These are phyloP conservation scores for Talaromyces borbonicus DNA, from an alignment of 495 filamentous ascomycete genomes.

Conservation along the genomic window DNA sequence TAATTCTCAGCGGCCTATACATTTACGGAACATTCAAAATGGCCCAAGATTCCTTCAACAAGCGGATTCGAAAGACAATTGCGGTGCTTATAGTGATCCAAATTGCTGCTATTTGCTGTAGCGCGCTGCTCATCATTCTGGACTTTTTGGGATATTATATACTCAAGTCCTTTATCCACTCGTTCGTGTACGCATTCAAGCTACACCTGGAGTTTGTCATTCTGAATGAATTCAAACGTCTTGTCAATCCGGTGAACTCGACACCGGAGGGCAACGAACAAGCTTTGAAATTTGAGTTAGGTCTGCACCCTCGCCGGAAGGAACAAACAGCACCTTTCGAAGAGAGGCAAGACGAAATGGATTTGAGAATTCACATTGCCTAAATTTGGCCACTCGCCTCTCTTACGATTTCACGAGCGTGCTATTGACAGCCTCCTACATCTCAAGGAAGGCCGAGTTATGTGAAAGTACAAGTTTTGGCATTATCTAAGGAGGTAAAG, in stretches of 20 bases:
- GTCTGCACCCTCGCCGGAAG: no score
- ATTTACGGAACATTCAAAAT: slow-evolving; percentile 9
- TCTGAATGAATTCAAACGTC: slow-evolving; percentile 23
- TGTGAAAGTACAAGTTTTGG: no score
- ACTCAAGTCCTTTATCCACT: slow-evolving; percentile 20
- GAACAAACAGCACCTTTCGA: no score
- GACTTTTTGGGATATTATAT: slow-evolving; percentile 18
- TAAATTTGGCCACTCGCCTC: background rate
- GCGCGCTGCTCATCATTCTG: slow-evolving; percentile 14
- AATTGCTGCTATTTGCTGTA: slow-evolving; percentile 15
- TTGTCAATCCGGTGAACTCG: slow-evolving; percentile 8
- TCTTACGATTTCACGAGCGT: no score
- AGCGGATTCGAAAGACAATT: slow-evolving; percentile 8
- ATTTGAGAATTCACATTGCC: background rate
- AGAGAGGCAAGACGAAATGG: background rate
- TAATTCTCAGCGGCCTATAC: slow-evolving; percentile 5
- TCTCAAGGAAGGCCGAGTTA: no score
- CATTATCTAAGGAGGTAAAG: no score
- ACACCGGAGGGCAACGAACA: background rate
- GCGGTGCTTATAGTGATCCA: slow-evolving; percentile 17
- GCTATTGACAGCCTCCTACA: no score
- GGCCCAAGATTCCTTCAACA: slow-evolving; percentile 6
- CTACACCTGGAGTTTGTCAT: slow-evolving; percentile 29
- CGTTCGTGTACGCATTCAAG: slow-evolving; percentile 26
- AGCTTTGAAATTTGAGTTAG: no score